A percentile compares a stretch with the other conserved stretches of the same genome.
Evolutionary conservation across 169 alveolate species (phyloP).

Genomic region (Eimeria falciformis): DNA sequence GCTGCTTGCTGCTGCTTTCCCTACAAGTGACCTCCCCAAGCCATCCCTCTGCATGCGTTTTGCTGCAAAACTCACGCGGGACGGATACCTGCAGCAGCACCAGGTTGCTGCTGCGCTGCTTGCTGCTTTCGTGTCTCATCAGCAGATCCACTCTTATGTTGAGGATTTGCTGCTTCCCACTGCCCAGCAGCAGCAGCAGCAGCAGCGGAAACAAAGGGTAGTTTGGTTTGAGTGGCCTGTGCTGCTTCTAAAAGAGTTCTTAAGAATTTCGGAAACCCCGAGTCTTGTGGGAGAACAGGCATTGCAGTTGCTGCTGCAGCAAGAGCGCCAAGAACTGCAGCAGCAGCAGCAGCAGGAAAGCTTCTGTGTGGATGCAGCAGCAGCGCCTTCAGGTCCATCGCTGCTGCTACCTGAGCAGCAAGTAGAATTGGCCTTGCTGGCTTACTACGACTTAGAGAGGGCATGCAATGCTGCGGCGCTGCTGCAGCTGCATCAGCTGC

Average conservation of each 20-base stretch:
- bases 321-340: conserved; percentile 6
- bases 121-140: conserved; percentile 31
- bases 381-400: not conserved
- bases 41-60: conserved; percentile 61
- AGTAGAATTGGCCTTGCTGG: conserved; percentile 66
- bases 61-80: conserved; percentile 35
- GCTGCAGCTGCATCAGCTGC: conserved; percentile 56
- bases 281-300: conserved; percentile 67
- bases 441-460: conserved; percentile 51
- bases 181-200: conserved; percentile 12
- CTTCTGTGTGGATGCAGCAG: not conserved
- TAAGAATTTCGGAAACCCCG: conserved; percentile 5
- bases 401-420: conserved; percentile 68
- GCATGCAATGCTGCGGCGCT: conserved; percentile 69
- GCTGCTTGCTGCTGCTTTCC: conserved; percentile 67
- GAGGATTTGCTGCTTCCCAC: conserved; percentile 2
- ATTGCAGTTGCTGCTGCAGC: conserved; percentile 50
- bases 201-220: not conserved
- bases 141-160: conserved; percentile 21
- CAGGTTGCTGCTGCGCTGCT: conserved; percentile 63
- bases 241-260: conserved; percentile 59
- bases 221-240: conserved; percentile 76
- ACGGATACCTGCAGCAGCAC: conserved; percentile 52
- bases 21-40: conserved; percentile 51
- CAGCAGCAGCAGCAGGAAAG: conserved; percentile 20